These are phyloP conservation scores for Mycocentrospora acerina DNA, from an alignment of 2,329 filamentous ascomycete species.

Conservation along the genomic window DNA sequence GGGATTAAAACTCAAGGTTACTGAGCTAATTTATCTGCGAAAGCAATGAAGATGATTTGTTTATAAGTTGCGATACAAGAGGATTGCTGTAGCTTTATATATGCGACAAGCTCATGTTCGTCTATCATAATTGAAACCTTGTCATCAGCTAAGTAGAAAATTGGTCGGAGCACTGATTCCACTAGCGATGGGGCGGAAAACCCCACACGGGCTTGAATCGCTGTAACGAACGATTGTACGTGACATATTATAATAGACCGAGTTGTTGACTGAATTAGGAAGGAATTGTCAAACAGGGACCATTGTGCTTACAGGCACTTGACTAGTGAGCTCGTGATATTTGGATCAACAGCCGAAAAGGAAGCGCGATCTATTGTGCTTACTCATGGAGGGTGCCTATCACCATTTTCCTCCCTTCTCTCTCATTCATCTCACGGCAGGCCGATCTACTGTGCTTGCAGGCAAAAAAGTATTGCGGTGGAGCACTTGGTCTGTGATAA, in stretches of 20 bases:
- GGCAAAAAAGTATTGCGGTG: background rate
- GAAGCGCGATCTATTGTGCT: background rate
- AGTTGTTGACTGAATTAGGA: conserved; percentile 1
- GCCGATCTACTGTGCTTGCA: background rate
- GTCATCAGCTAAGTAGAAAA: conserved; percentile 3
- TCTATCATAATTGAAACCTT: conserved; percentile 4
- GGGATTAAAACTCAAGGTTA: conserved; percentile 1
- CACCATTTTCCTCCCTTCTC: conserved; percentile 1
- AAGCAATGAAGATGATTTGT: conserved; percentile 2
- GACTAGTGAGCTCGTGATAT: conserved; percentile 4
- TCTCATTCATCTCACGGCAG: background rate
- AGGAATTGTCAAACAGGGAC: conserved; percentile 2
- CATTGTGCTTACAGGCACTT: conserved; percentile 1
- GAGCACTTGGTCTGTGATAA: background rate
- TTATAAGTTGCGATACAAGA: conserved; percentile 1
- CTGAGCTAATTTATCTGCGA: conserved; percentile 2
- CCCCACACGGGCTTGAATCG: conserved; percentile 2
- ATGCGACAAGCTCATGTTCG: conserved; percentile 1
- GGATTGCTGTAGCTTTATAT: conserved; percentile 3
- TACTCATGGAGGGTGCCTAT: conserved; percentile 1
- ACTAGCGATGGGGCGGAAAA: conserved; percentile 2
- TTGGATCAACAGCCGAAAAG: conserved; percentile 1
- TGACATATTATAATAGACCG: conserved; percentile 4
- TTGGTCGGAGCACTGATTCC: background rate
- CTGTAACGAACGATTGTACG: conserved; percentile 1